Conservation (phyloP, 1,284 basidiomycete species). For the Cutaneotrichosporon mucoides region DNA sequence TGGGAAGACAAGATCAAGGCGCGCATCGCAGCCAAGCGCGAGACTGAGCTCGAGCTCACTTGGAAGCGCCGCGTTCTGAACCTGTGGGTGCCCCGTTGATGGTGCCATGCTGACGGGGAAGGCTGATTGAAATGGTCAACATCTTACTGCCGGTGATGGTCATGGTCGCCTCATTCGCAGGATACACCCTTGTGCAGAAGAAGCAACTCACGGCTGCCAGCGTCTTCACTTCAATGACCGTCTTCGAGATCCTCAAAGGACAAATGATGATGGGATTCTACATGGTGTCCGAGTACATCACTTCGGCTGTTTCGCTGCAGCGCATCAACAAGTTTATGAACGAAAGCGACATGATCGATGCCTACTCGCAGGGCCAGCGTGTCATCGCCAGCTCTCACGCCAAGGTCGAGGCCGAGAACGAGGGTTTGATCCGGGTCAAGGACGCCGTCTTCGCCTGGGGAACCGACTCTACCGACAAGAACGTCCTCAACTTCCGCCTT, state of each 20-base stretch:
- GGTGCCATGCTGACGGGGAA: constrained; percentile 5
- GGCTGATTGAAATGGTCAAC: constrained; percentile 45
- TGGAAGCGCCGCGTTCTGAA: constrained; percentile 40
- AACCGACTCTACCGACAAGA: constrained; percentile 22
- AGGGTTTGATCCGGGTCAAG: constrained; percentile 40
- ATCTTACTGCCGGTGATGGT: constrained; percentile 61
- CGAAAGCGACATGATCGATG: constrained; percentile 57
- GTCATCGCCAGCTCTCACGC: constrained; percentile 22
- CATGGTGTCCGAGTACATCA: constrained; percentile 38
- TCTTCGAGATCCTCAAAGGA: constrained; percentile 46
- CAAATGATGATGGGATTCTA: constrained; percentile 34
- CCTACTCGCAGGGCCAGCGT: constrained; percentile 42
- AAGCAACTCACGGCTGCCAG: constrained; percentile 50
- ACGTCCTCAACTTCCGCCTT: constrained; percentile 52
- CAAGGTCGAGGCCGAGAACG: constrained; percentile 33
- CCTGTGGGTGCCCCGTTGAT: constrained; percentile 23
- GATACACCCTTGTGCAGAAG: constrained; percentile 56
- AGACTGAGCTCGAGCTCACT: constrained; percentile 56
- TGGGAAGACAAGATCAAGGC: constrained; percentile 60
- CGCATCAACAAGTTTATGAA: constrained; percentile 54
- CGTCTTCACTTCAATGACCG: constrained; percentile 48
- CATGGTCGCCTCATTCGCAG: constrained; percentile 65
- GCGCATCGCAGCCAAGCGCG: constrained; percentile 55
- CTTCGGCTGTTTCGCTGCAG: constrained; percentile 54
- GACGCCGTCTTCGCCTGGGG: constrained; percentile 45